phyloP scores from a whole-genome alignment of 352 stramenopile genomes.

The Phytophthora fragariaefolia region DNA sequence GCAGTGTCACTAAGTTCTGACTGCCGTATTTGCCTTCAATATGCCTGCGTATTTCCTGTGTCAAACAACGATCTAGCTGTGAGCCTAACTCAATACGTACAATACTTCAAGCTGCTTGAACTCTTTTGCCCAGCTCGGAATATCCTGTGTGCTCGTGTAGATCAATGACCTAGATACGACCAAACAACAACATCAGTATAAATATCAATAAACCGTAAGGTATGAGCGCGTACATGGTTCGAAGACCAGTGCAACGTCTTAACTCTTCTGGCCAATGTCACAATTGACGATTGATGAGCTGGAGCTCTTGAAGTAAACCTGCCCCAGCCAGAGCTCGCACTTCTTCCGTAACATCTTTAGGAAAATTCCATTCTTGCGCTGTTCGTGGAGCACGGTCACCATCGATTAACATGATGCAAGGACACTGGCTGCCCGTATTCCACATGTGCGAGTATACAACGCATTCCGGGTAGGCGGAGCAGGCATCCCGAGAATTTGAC shows the following conservation, averaged over 20 bases:
- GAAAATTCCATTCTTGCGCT: constrained; percentile 30
- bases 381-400: constrained; percentile 27
- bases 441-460: constrained; percentile 24
- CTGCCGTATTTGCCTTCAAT: constrained; percentile 36
- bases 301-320: constrained; percentile 26
- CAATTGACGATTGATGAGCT: constrained; percentile 38
- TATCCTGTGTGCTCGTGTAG: constrained; percentile 23
- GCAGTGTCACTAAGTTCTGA: constrained; percentile 23
- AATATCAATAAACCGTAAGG: not conserved
- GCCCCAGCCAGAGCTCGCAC: constrained; percentile 22
- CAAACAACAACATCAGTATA: not conserved
- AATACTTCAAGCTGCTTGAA: constrained; percentile 29
- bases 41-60: constrained; percentile 6
- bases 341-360: constrained; percentile 25
- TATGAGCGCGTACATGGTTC: constrained; percentile 20
- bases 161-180: constrained; percentile 17
- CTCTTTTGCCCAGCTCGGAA: constrained; percentile 19
- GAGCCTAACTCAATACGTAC: constrained; percentile 4
- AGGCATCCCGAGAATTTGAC: constrained; percentile 5
- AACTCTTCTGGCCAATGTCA: constrained; percentile 30
- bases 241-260: constrained; percentile 15
- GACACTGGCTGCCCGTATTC: constrained; percentile 17
- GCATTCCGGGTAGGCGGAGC: constrained; percentile 30
- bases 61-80: not conserved
- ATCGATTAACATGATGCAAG: constrained; percentile 39